Conservation (phyloP, 179 eudicot genomes). For the Amaranthus tricolor region DNA sequence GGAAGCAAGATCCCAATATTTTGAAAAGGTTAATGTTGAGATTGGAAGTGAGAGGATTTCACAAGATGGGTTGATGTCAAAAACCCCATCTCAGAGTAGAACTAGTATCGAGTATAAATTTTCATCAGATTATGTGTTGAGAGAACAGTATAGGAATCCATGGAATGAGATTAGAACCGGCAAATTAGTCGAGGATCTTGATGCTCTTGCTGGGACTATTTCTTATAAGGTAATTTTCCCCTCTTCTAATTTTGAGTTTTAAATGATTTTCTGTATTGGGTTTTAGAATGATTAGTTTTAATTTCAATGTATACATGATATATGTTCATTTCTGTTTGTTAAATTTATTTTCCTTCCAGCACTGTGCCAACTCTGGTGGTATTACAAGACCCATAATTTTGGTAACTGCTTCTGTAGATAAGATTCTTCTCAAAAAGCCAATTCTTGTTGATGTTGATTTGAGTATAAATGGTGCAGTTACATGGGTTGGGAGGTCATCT, state of each 20-base stretch:
- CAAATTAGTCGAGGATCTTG: slow-evolving; percentile 94
- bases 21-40: slow-evolving; percentile 34
- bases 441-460: slow-evolving; percentile 74
- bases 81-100: slow-evolving; percentile 59
- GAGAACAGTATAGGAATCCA: slow-evolving; percentile 93
- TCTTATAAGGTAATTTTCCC: slow-evolving; percentile 62
- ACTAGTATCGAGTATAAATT: slow-evolving; percentile 68
- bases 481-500: slow-evolving; percentile 96
- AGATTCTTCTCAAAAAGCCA: slow-evolving; percentile 85
- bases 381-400: slow-evolving; percentile 66
- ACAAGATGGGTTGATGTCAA: slow-evolving; percentile 41
- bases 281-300: background rate
- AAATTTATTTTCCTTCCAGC: slow-evolving; percentile 43
- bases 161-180: slow-evolving; percentile 94
- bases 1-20: slow-evolving; percentile 72
- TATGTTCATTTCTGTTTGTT: slow-evolving; percentile 7
- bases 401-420: slow-evolving; percentile 98
- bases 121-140: slow-evolving; percentile 63
- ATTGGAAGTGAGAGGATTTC: slow-evolving; percentile 10
- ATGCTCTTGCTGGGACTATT: slow-evolving; percentile 95
- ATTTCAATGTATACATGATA: background rate
- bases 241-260: background rate
- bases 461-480: slow-evolving; percentile 76
- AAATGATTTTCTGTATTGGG: background rate
- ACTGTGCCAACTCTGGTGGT: slow-evolving; percentile 64